Conservation (phyloP, 163 green algal species). For the Scenedesmus sp. region DNA sequence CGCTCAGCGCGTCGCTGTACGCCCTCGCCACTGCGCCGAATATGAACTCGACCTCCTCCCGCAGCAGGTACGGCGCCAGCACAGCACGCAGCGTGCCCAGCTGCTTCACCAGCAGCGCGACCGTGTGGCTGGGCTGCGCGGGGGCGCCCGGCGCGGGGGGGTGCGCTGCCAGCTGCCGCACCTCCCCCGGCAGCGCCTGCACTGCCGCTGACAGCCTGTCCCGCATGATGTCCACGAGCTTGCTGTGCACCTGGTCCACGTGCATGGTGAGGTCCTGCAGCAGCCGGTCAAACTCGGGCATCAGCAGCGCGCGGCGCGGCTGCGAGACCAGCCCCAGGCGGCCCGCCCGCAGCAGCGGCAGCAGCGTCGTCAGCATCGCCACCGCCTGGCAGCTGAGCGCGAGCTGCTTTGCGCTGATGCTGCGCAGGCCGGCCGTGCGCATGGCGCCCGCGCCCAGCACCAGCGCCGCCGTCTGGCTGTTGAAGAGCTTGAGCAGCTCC, state of each 20-base stretch:
- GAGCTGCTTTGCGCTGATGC: constrained; percentile 98
- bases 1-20: constrained; percentile 74
- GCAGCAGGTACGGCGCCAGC: constrained; percentile 78
- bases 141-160: neutral
- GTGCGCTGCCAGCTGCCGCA: neutral
- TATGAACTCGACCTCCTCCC: constrained; percentile 76
- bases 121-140: constrained; percentile 41
- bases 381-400: constrained; percentile 88
- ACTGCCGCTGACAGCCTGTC: constrained; percentile 74
- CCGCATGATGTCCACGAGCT: constrained; percentile 96
- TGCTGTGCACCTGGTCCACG: constrained; percentile 90
- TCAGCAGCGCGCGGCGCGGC: constrained; percentile 74
- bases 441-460: constrained; percentile 91
- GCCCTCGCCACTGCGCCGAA: constrained; percentile 79
- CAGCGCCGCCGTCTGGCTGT: constrained; percentile 83
- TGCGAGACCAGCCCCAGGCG: constrained; percentile 66
- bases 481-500: constrained; percentile 86
- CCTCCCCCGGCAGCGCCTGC: constrained; percentile 28
- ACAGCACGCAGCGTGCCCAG: constrained; percentile 67
- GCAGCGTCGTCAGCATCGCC: constrained; percentile 74
- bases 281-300: constrained; percentile 84
- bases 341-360: constrained; percentile 70
- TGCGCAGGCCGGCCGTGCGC: constrained; percentile 88
- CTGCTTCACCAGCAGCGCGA: constrained; percentile 57
- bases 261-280: constrained; percentile 90